Conservation (phyloP, 257 asterid species). For the Coffea eugenioides region DNA sequence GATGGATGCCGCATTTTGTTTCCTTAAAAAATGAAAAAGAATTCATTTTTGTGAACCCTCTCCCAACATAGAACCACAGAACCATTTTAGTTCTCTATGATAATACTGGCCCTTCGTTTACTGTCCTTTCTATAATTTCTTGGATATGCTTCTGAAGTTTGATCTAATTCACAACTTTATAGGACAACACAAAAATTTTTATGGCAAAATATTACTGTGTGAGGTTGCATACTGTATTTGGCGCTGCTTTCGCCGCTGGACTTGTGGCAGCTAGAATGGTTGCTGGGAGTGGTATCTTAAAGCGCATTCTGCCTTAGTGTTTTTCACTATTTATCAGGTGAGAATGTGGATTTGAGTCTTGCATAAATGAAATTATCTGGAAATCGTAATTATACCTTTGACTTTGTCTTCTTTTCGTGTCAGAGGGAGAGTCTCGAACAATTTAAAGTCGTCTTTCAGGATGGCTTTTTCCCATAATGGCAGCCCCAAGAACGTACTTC, state of each 20-base stretch:
- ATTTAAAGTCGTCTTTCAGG: not conserved
- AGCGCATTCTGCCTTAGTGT: conserved; percentile 31
- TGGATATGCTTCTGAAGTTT: too few relatives aligned
- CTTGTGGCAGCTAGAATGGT: conserved; percentile 58
- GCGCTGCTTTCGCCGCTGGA: conserved; percentile 70
- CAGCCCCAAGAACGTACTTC: not conserved
- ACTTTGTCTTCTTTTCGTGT: too few relatives aligned
- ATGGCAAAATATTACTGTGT: conserved; percentile 81
- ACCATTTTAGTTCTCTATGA: not conserved
- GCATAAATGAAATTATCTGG: not conserved
- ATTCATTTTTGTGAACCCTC: too few relatives aligned
- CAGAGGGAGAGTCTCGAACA: not conserved
- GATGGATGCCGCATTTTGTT: not conserved
- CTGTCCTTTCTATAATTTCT: not conserved
- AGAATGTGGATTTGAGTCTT: not conserved
- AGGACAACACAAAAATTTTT: conserved; percentile 69
- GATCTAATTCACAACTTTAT: conserved; percentile 5
- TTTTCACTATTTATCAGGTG: not conserved
- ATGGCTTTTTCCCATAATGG: not conserved
- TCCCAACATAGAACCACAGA: not conserved
- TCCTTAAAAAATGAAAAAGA: too few relatives aligned
- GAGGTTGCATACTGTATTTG: conserved; percentile 67
- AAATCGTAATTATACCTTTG: too few relatives aligned
- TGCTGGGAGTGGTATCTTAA: conserved; percentile 40
- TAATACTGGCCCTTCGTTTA: not conserved